phyloP scores from a whole-genome alignment of 345 rosid species.

The Populus simonii region DNA sequence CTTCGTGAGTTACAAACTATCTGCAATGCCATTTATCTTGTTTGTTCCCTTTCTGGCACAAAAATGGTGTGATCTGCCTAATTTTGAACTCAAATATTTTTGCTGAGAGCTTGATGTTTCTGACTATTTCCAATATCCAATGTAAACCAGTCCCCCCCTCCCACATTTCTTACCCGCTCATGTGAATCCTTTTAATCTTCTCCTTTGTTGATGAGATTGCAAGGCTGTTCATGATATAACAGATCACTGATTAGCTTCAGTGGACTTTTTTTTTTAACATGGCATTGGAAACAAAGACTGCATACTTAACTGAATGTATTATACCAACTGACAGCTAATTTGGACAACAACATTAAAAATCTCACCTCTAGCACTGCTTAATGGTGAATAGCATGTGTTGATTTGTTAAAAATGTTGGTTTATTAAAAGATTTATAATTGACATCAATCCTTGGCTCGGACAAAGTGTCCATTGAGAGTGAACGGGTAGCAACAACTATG shows the following conservation, averaged over 20 bases:
- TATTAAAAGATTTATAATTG: background rate
- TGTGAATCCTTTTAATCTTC: too few relatives aligned
- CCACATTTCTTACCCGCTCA: background rate
- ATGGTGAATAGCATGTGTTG: background rate
- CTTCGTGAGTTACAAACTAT: constrained; percentile 10
- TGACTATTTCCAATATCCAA: background rate
- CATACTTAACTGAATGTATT: too few relatives aligned
- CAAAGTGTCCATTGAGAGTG: background rate
- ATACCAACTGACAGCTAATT: background rate
- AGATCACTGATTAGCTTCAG: background rate
- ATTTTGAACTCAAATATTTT: background rate
- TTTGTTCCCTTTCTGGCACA: constrained; percentile 5
- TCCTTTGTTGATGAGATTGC: background rate
- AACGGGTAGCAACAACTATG: background rate
- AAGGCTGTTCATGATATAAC: background rate
- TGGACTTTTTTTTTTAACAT: background rate
- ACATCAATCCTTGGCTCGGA: too few relatives aligned
- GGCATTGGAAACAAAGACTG: background rate
- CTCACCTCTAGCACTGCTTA: background rate
- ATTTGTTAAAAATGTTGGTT: background rate
- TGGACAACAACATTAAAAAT: background rate
- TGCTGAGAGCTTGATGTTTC: background rate
- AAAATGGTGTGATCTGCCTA: background rate
- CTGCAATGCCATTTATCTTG: background rate
- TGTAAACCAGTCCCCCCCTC: too few relatives aligned